Base-by-base conservation (phyloP, 805 yeast genomes). In the Cyberlindnera lachancei region DNA sequence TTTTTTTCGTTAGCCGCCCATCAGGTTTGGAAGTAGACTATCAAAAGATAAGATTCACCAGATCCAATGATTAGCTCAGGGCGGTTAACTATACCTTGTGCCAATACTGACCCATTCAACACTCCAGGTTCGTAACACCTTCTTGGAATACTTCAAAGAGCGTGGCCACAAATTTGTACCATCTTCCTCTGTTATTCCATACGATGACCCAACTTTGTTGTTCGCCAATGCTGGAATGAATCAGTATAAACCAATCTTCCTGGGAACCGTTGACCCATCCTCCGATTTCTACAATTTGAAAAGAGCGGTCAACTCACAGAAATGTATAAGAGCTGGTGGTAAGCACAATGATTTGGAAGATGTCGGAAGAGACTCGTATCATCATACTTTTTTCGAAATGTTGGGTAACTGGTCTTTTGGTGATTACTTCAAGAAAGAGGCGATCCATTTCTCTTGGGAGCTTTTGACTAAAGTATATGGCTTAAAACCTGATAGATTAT, bases 361-460 rank as follows among this genome's bases (percentile, higher is more conserved):
- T 61, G 99, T 92, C 30, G 99, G 99, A 43, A 78, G 82, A 53
- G 99, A 92, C 62, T 85, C 95, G 33, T 92, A 92, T 56, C 99
- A 92, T 59, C 99, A 92, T 61, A 92, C 99, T 13, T 94, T 94
- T 56, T 92, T 92, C 50, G 99, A 92, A 66, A 92, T 92, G 99
- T 73, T 92, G 63, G 99, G 99, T 53, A 92, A 92, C 70, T 92
- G 99, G 99, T 92, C 98, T 6, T 92, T 92, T 61, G 99, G 99
- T 52, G 98, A 92, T 63, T 92, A 92, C 59, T 92, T 92, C 76
- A 92, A 92, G 61, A 75, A 81, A 50, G 98, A 87, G 55, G 97
- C 97, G 33, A 80, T 88, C 51, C 62, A 63, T 7, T 84, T 71
- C 64, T 78, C 95, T 8, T 92, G 97, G 97, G 94, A 87, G 37